Percentiles rank a stretch among this genome's conserved stretches.
phyloP scores from a whole-genome alignment of 73 alveolate species.

The Paramecium bursaria region DNA sequence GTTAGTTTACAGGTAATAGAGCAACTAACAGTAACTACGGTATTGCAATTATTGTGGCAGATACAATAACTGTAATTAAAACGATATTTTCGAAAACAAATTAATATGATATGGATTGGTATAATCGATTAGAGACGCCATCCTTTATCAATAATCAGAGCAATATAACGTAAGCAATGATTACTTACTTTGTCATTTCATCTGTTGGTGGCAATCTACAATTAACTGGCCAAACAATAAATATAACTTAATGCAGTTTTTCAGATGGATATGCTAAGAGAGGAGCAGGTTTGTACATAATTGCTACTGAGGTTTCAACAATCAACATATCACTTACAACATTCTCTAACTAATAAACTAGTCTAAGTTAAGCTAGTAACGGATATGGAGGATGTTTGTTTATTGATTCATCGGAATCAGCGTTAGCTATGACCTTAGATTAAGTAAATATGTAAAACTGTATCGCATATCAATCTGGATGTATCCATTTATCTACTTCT shows the following conservation, averaged over 20 bases:
- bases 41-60: background rate
- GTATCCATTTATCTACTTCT: too few relatives aligned
- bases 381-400: conserved; percentile 40
- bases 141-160: background rate
- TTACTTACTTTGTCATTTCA: background rate
- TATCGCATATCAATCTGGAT: too few relatives aligned
- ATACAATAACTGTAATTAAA: background rate
- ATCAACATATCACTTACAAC: background rate
- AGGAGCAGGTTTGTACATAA: conserved; percentile 17
- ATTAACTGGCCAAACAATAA: background rate
- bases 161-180: background rate
- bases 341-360: conserved; percentile 8
- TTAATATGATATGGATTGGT: conserved; percentile 3
- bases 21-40: background rate
- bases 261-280: background rate
- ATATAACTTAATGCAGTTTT: background rate
- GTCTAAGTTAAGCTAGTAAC: background rate
- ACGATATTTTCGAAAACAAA: background rate
- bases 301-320: background rate
- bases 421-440: background rate
- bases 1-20: background rate
- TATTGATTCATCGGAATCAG: conserved; percentile 12
- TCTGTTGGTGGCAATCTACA: background rate
- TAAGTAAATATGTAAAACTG: conserved; percentile 25
- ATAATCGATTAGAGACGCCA: conserved; percentile 27